A percentile compares a stretch with the other conserved stretches of the same genome.
Conservation (phyloP, 192 early-diverging fungal species). For the Coemansia sp. region DNA sequence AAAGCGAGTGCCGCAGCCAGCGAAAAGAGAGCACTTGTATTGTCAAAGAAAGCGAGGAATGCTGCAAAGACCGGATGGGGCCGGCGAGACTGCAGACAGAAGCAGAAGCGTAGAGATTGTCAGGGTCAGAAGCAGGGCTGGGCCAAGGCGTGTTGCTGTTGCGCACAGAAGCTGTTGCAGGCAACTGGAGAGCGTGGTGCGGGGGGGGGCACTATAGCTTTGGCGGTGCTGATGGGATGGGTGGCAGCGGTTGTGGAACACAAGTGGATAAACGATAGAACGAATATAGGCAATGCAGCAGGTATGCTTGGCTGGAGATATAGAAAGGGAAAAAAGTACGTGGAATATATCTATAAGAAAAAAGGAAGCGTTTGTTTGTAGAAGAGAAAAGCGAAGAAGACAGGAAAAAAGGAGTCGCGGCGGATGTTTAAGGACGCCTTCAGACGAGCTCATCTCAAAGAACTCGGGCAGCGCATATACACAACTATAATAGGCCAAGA, state of each 20-base stretch:
- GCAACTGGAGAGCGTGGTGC: too few species aligned
- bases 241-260: not conserved
- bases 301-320: not conserved
- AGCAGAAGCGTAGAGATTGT: not conserved
- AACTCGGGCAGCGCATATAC: not conserved
- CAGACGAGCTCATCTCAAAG: conserved; percentile 4
- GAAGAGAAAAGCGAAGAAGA: conserved; percentile 10
- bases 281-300: not conserved
- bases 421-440: conserved; percentile 13
- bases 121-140: not conserved
- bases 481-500: not conserved
- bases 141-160: not conserved
- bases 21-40: not conserved
- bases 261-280: not conserved
- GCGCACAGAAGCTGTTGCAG: not conserved
- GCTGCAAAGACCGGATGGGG: not conserved
- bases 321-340: not conserved
- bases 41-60: not conserved
- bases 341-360: conserved; percentile 9
- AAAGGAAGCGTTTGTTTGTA: conserved; percentile 4
- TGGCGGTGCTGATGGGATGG: not conserved
- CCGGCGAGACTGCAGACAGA: not conserved
- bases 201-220: not conserved
- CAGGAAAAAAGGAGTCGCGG: conserved; percentile 7
- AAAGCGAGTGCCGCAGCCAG: not conserved